phyloP scores from a whole-genome alignment of 345 rosid genomes.

The Raphanus raphanistrum region DNA sequence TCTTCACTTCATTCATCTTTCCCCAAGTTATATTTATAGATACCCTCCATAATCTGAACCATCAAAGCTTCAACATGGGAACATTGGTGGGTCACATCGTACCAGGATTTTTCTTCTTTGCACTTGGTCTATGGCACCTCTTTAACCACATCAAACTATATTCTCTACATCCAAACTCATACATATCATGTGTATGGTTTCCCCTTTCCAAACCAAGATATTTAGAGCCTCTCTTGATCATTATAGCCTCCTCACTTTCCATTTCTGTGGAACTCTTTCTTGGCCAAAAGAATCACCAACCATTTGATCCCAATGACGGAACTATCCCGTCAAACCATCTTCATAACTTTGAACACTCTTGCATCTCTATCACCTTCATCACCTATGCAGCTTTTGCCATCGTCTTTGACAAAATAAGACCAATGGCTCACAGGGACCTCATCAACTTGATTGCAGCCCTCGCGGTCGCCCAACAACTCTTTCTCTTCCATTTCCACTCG shows the following conservation, averaged over 20 bases:
- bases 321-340: conserved; percentile 87
- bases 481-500: conserved; percentile 80
- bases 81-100: conserved; percentile 73
- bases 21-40: conserved; percentile 22
- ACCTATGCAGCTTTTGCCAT: conserved; percentile 60
- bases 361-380: conserved; percentile 67
- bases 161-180: conserved; percentile 52
- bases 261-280: conserved; percentile 79
- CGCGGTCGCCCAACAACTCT: conserved; percentile 68
- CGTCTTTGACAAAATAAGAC: conserved; percentile 49
- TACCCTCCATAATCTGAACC: conserved; percentile 2
- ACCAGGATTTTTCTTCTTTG: conserved; percentile 69
- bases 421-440: conserved; percentile 41
- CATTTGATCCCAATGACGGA: conserved; percentile 63
- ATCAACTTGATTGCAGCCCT: conserved; percentile 56
- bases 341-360: conserved; percentile 82
- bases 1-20: background rate
- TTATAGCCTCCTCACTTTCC: conserved; percentile 58
- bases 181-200: conserved; percentile 64
- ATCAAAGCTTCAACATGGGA: conserved; percentile 53
- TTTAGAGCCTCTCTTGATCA: conserved; percentile 62
- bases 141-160: conserved; percentile 69
- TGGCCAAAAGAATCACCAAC: conserved; percentile 72
- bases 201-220: conserved; percentile 53
- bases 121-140: conserved; percentile 83